A percentile compares a stretch with the other conserved stretches of the same genome.
phyloP scores from a whole-genome alignment of 306 rosid species.

The Begonia fuchsioides region DNA sequence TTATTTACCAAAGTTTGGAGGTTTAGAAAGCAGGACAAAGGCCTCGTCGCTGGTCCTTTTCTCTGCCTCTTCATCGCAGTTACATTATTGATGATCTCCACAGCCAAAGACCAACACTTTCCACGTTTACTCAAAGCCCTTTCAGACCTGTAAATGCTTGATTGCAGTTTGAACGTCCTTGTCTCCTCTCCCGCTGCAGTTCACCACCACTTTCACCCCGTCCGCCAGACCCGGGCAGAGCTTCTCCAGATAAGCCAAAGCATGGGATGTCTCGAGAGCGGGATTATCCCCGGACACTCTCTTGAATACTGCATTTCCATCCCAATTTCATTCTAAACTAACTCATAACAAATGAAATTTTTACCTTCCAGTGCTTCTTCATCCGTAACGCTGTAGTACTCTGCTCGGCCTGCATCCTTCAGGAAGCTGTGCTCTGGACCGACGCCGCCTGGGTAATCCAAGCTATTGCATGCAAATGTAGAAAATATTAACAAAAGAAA shows the following conservation, averaged over 20 bases:
- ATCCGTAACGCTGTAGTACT: slow-evolving; percentile 65
- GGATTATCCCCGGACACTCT: slow-evolving; percentile 85
- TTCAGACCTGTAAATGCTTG: slow-evolving; percentile 56
- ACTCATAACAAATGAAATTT: too few species aligned
- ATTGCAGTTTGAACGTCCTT: slow-evolving; percentile 93
- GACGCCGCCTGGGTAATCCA: slow-evolving; percentile 99
- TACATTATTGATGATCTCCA: too few species aligned
- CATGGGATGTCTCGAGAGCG: slow-evolving; percentile 98
- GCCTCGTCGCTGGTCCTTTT: too few species aligned
- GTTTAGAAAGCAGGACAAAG: too few species aligned
- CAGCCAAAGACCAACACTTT: too few species aligned
- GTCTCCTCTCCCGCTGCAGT: slow-evolving; percentile 94
- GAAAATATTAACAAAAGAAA: slow-evolving; percentile 1
- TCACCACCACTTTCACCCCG: slow-evolving; percentile 63
- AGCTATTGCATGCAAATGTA: slow-evolving; percentile 20
- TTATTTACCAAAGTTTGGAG: too few species aligned
- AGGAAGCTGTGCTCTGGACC: slow-evolving; percentile 96
- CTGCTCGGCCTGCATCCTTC: slow-evolving; percentile 81
- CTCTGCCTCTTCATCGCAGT: too few species aligned
- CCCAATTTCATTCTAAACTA: too few species aligned
- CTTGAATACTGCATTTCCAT: slow-evolving; percentile 57
- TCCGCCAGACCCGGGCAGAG: slow-evolving; percentile 67
- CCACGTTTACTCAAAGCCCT: too few species aligned
- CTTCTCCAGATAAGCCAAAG: slow-evolving; percentile 72
- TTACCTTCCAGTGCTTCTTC: slow-evolving; percentile 96